Base-by-base conservation (phyloP, 257 asterid species). In the Ilex asprella region DNA sequence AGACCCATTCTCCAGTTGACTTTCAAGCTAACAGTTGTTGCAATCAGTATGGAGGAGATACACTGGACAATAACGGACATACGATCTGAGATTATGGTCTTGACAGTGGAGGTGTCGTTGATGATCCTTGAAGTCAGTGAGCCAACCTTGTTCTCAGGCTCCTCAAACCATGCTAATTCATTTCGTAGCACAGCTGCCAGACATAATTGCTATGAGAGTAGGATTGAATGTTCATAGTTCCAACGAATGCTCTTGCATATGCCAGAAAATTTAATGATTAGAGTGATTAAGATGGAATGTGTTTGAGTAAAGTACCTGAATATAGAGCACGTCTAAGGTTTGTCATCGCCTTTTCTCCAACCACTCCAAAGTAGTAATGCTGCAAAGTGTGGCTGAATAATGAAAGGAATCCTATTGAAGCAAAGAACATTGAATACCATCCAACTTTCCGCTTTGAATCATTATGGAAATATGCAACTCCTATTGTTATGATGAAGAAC, bases 21-120 rank as follows among this genome's bases (percentile, higher is more conserved):
- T 77, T 11, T 79, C 77, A 84, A 81, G 86, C 94, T 84, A 63
- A 86, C 94, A 51, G 60, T 49, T 55, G 95, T 82, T 69, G 97
- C 94, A 56, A 86, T 89, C 72, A 84, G 44, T 65, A 86, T 89
- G 69, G 91, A 82, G 51, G 94, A 89, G 61, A 82, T 79, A 81
- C 95, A 84, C 70, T 89, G 95, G 55, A 86, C 89, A 16, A 84
- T 86, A n/a, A 82, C 93, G 31, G 95, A 79, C 91, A 89, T 79
- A 27, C 89, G 84, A 75, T 89, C 91, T 5, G 96, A 73, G 63
- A 89, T 89, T 59, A 84, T 84, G 63, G 84, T 81, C 85, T 82
- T 89, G 70, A 86, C 84, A 10, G 91, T 86, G 39, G 95, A 84
- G 56, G 95, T 86, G 61, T 86, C 89, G 55, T 75, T 82, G 67